phyloP scores from a whole-genome alignment of 768 basidiomycete genomes.

The Pisolithus tinctorius region DNA sequence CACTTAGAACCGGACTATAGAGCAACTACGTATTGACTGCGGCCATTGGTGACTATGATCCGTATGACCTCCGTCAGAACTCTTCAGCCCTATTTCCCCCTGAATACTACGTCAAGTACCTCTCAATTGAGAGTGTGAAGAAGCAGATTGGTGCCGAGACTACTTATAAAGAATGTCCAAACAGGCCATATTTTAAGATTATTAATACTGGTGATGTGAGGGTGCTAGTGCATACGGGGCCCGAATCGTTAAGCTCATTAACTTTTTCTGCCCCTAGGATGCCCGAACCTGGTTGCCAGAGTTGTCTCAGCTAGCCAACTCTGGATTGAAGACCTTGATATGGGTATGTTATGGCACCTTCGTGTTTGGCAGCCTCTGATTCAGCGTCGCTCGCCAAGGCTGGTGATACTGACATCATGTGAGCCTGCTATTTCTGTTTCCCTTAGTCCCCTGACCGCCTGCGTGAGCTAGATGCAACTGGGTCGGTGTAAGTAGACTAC shows the following conservation, averaged over 20 bases:
- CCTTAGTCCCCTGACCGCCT: slow-evolving; percentile 1
- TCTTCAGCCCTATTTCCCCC: slow-evolving; percentile 48
- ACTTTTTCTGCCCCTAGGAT: slow-evolving; percentile 12
- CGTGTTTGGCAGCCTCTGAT: background rate
- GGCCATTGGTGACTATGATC: slow-evolving; percentile 46
- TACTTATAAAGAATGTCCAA: slow-evolving; percentile 42
- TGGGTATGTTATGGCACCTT: slow-evolving; percentile 25
- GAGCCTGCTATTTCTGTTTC: background rate
- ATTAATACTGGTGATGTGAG: slow-evolving; percentile 52
- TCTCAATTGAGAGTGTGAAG: slow-evolving; percentile 30
- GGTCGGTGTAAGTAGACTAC: slow-evolving; percentile 29
- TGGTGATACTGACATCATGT: slow-evolving; percentile 25
- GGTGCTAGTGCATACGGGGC: background rate
- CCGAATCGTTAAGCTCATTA: background rate
- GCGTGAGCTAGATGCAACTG: slow-evolving; percentile 12
- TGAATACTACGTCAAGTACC: slow-evolving; percentile 45
- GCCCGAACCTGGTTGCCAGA: slow-evolving; percentile 33
- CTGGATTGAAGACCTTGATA: slow-evolving; percentile 31
- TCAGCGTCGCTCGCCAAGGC: slow-evolving; percentile 9
- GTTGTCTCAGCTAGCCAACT: slow-evolving; percentile 30
- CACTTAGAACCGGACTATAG: slow-evolving; percentile 21
- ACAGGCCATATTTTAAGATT: slow-evolving; percentile 38
- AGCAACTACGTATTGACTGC: slow-evolving; percentile 40
- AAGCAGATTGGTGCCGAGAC: slow-evolving; percentile 48
- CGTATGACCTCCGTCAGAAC: slow-evolving; percentile 54